Evolutionary conservation across 257 asterid genomes (phyloP).

Genomic region (Solanum peruvianum): DNA sequence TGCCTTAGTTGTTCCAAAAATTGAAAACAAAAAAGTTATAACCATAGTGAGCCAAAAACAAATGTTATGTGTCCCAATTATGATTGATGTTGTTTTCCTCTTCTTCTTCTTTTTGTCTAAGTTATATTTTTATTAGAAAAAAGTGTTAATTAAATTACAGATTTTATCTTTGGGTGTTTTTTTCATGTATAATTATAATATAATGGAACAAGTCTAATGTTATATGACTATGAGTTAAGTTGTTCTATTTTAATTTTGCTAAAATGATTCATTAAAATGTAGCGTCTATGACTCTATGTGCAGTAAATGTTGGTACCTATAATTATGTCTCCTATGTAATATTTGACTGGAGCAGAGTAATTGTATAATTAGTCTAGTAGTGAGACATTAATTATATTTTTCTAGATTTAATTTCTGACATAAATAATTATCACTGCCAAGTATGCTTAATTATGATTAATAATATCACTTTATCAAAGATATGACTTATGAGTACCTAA

Average conservation of each 20-base stretch:
- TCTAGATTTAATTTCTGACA: not conserved
- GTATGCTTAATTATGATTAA: not conserved
- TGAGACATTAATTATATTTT: not conserved
- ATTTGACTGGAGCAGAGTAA: not conserved
- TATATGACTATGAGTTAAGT: not conserved
- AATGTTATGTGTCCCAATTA: slow-evolving; percentile 6
- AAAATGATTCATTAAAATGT: not conserved
- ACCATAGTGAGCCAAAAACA: not conserved
- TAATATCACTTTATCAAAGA: not conserved
- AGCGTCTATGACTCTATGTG: not conserved
- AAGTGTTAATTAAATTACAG: slow-evolving; percentile 11
- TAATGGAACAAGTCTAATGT: not conserved
- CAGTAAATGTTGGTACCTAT: not conserved
- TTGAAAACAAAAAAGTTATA: not conserved
- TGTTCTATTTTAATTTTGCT: not conserved
- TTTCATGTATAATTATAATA: not conserved
- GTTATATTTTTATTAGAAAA: slow-evolving; percentile 14
- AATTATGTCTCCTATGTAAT: not conserved
- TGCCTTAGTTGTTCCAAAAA: slow-evolving; percentile 26
- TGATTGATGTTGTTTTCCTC: slow-evolving; percentile 9
- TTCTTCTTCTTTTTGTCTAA: not conserved
- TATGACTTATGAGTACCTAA: not conserved
- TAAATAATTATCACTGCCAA: not conserved
- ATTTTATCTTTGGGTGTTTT: slow-evolving; percentile 10
- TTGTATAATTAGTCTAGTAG: not conserved